A percentile compares a stretch with the other conserved stretches of the same genome.
Conservation (phyloP, 78 protist species). For the Corallochytrium limacisporum region DNA sequence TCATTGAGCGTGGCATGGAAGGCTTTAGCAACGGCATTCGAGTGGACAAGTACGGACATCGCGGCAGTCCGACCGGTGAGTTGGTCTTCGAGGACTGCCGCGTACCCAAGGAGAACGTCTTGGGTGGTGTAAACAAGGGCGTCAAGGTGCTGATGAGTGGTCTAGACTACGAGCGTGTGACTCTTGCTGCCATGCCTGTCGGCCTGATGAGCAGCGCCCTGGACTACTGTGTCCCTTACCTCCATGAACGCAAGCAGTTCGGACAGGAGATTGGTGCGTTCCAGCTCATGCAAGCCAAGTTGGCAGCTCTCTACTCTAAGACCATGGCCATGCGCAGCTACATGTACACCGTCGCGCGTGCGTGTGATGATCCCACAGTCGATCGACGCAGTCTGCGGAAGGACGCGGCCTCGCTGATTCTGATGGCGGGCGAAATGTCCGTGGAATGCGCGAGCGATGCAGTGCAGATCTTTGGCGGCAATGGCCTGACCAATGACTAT, state of each 20-base stretch:
- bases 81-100: conserved; percentile 29
- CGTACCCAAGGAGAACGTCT: not conserved
- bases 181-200: conserved; percentile 69
- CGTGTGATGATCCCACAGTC: conserved; percentile 26
- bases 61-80: conserved; percentile 40
- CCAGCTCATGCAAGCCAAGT: conserved; percentile 68
- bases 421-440: conserved; percentile 58
- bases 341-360: conserved; percentile 51
- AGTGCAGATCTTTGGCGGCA: conserved; percentile 69
- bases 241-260: conserved; percentile 56
- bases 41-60: conserved; percentile 30
- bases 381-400: too few species aligned
- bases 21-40: conserved; percentile 4
- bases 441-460: conserved; percentile 61
- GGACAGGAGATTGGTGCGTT: conserved; percentile 60
- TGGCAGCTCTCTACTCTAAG: conserved; percentile 65
- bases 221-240: conserved; percentile 65
- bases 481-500: conserved; percentile 69
- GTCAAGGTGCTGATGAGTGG: conserved; percentile 43
- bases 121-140: conserved; percentile 26
- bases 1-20: conserved; percentile 20
- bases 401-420: conserved; percentile 39
- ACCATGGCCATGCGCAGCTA: conserved; percentile 49
- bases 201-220: conserved; percentile 64
- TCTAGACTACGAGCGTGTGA: conserved; percentile 61